Evolutionary conservation across 164 flowering plant genomes (phyloP), one percentile per base, ranked within the genome.

Genomic region (Berberis thunbergii): DNA sequence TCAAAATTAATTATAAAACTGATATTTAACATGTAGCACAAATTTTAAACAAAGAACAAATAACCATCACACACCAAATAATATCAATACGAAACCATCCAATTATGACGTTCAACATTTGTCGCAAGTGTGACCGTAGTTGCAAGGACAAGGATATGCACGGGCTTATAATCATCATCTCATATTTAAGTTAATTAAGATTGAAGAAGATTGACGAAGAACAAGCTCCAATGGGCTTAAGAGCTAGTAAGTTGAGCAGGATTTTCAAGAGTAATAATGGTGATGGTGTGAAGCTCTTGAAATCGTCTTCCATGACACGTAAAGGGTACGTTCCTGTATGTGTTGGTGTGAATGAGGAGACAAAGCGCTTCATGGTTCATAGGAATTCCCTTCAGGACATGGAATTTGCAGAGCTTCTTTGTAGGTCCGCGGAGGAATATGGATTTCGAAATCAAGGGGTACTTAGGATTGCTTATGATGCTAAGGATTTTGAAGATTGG

Each of bases 361-460:
- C 73, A 1, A 77, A 69, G 69, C 69, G 78, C 6, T 84, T 78
- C 46, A 74, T 81, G 63, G 79, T 83, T 11, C 84, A 78, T 11
- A 71, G 64, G 1, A 74, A 52, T 4, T 59, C 72, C 1, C 70
- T 81, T 0, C 42, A 68, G 2, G 74, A 78, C 56, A 73, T 73
- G 5, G 76, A 78, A 1, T 78, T 83, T 66, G 5, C 65, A 45
- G 73, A 79, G 70, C 67, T 83, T 59, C 75, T 83, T 3, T 61
- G 45, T 13, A 73, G 46, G 45, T 81, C 87, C 1, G 82, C 83
- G 1, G 87, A 81, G 62, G 85, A 81, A 59, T 83, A 81, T 68
- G 87, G 84, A 1, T 83, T 79, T 39, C 45, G 63, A 5, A 78
- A 77, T 44, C 65, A 78, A 6, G 84, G 88, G 0, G 57, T 84